Percentiles rank a stretch among this genome's conserved stretches.
Conservation (phyloP, 495 filamentous ascomycete genomes). For the Hypomontagnella submonticulosa region DNA sequence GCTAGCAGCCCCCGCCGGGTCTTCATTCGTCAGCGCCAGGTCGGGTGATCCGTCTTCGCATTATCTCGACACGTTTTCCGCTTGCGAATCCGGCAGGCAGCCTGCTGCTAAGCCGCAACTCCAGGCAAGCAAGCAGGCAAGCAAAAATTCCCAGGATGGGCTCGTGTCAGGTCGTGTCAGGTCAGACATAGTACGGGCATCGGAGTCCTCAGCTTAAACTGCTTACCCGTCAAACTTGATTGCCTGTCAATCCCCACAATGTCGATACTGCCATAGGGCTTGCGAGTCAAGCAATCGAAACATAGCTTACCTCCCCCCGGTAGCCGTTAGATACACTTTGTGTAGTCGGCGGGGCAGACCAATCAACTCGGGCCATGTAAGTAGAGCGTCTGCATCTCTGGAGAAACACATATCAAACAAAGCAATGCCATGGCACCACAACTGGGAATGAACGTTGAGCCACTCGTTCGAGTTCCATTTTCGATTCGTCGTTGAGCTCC, state of each 20-base stretch:
- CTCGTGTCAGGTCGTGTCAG: not conserved
- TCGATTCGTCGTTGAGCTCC: slow-evolving; percentile 33
- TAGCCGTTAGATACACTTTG: slow-evolving; percentile 18
- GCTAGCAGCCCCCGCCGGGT: slow-evolving; percentile 15
- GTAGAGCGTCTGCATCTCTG: slow-evolving; percentile 27
- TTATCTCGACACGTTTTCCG: slow-evolving; percentile 20
- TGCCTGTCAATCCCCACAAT: not conserved
- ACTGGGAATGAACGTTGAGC: slow-evolving; percentile 15
- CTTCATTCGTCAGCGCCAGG: slow-evolving; percentile 40
- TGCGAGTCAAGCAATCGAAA: slow-evolving; percentile 4
- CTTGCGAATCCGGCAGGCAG: slow-evolving; percentile 26
- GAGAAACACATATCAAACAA: slow-evolving; percentile 25
- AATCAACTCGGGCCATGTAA: slow-evolving; percentile 42
- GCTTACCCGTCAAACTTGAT: slow-evolving; percentile 11
- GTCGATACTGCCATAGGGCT: slow-evolving; percentile 19
- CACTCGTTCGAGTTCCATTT: slow-evolving; percentile 5
- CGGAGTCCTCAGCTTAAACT: slow-evolving; percentile 16
- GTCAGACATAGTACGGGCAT: slow-evolving; percentile 22
- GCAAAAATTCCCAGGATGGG: slow-evolving; percentile 9
- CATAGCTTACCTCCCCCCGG: slow-evolving; percentile 7
- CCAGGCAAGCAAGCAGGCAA: slow-evolving; percentile 3
- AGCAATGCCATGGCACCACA: slow-evolving; percentile 36
- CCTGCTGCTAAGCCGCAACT: slow-evolving; percentile 28
- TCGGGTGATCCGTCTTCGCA: slow-evolving; percentile 38
- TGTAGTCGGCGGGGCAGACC: slow-evolving; percentile 25